Base-by-base conservation (phyloP, 768 basidiomycete species). In the Collybia sp. region DNA sequence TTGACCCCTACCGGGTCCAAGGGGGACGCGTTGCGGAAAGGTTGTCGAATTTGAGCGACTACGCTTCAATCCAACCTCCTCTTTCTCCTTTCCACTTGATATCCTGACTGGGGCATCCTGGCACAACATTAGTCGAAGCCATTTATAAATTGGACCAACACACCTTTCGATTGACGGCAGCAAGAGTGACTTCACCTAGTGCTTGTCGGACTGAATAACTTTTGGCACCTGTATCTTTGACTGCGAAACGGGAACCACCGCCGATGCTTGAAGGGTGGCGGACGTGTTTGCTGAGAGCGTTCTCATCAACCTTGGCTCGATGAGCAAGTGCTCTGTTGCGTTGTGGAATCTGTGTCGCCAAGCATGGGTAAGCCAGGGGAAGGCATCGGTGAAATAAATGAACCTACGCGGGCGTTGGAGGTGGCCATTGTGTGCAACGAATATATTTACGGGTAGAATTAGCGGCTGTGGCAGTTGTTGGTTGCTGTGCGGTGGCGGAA, bases 121-220 rank as follows among this genome's bases (percentile, higher is more conserved):
- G 46, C 56, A 59, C 43, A 35, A 44, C 61, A 50, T 55, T 44
- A 61, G 59, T 51, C 47, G 44, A 30, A 37, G 40, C 11, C 32
- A 17, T n/a, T 30, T 12, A 15, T 32, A 18, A 36, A 33, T 25
- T 48, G 25, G 42, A 12, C 42, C 41, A 13, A 60, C 77, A 53
- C 58, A 85, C 87, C 71, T 85, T 89, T 61, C 82, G 79, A 64
- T 88, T 89, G 43, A 88, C 79, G 46, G 84, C 82, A 50, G 79
- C 78, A 42, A 78, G 83, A 38, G 86, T 86, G 52, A 93, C 90
- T 67, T 93, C 91, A 48, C 82, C 80, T 42, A 94, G 75, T 34
- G 83, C 89, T 30, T 84, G 75, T 53, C 92, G 78, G 61, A 82
- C 80, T 16, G 72, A 67, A 36, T 69, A 73, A 30, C 68, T 70